phyloP scores from a whole-genome alignment of 2,329 filamentous ascomycete genomes.

The Xylariaceae sp. region DNA sequence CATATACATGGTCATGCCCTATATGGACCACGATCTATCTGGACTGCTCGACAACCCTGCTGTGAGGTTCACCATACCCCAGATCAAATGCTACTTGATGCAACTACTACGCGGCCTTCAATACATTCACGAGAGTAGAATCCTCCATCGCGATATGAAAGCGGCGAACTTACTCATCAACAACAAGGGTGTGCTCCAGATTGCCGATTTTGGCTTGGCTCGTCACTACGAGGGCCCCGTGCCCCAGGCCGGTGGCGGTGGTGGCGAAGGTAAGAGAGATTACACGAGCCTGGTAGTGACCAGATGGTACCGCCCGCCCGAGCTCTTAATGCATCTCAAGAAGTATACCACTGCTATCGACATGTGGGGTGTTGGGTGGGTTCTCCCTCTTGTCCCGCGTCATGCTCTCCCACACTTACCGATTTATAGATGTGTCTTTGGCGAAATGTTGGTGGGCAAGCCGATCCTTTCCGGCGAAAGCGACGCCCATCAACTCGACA shows the following conservation, averaged over 20 bases:
- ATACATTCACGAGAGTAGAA: constrained; percentile 86
- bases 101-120: constrained; percentile 85
- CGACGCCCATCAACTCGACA: constrained; percentile 82
- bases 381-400: constrained; percentile 8
- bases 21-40: constrained; percentile 99
- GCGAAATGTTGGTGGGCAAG: constrained; percentile 92
- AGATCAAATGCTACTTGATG: constrained; percentile 97
- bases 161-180: constrained; percentile 96
- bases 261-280: constrained; percentile 80
- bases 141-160: constrained; percentile 98
- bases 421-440: constrained; percentile 78
- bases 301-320: constrained; percentile 92
- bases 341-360: constrained; percentile 97
- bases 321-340: constrained; percentile 81
- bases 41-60: constrained; percentile 92
- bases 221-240: constrained; percentile 85
- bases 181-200: constrained; percentile 88
- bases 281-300: constrained; percentile 98
- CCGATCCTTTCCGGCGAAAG: constrained; percentile 89
- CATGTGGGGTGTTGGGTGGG: constrained; percentile 94
- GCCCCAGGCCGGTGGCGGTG: constrained; percentile 71
- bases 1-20: constrained; percentile 98
- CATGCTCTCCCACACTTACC: constrained; percentile 18
- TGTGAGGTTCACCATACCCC: constrained; percentile 79
- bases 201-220: constrained; percentile 94